Conservation (phyloP, 495 filamentous ascomycete species). For the Podospora fimiseda region DNA sequence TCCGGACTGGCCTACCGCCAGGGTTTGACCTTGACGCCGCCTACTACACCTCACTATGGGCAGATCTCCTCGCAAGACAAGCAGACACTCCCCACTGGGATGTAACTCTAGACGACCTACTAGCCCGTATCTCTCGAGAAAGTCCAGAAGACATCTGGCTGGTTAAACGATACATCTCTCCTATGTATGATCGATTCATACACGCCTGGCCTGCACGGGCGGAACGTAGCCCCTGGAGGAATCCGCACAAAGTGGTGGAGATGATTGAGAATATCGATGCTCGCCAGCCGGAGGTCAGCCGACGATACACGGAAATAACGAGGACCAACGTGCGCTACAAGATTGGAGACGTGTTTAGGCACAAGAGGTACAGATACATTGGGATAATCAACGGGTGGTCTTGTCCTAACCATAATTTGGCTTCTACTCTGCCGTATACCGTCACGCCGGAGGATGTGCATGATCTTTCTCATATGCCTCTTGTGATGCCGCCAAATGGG, state of each 20-base stretch:
- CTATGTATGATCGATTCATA: constrained; percentile 45
- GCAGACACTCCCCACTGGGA: constrained; percentile 33
- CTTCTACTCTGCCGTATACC: constrained; percentile 23
- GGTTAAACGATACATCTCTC: constrained; percentile 57
- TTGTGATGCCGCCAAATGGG: too few species aligned
- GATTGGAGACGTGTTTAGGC: constrained; percentile 79
- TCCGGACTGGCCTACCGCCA: constrained; percentile 30
- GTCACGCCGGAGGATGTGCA: constrained; percentile 51
- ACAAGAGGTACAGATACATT: constrained; percentile 71
- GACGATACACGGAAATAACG: constrained; percentile 37
- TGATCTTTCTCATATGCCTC: constrained; percentile 48
- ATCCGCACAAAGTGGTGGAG: constrained; percentile 43
- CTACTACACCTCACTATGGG: constrained; percentile 73
- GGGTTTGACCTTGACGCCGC: constrained; percentile 57
- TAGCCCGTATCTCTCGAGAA: constrained; percentile 62
- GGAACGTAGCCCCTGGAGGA: constrained; percentile 16
- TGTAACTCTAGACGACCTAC: constrained; percentile 50
- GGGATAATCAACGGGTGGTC: constrained; percentile 85
- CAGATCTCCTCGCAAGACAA: constrained; percentile 57
- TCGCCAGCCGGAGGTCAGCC: constrained; percentile 49
- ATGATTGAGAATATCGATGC: constrained; percentile 56
- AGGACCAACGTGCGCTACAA: constrained; percentile 51
- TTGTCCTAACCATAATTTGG: constrained; percentile 24
- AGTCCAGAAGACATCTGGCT: constrained; percentile 55
- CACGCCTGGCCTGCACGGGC: constrained; percentile 12